Evolutionary conservation across 768 basidiomycete genomes (phyloP), one percentile per base, ranked within the genome.

Genomic region (Brasilioporus rufonigricans): DNA sequence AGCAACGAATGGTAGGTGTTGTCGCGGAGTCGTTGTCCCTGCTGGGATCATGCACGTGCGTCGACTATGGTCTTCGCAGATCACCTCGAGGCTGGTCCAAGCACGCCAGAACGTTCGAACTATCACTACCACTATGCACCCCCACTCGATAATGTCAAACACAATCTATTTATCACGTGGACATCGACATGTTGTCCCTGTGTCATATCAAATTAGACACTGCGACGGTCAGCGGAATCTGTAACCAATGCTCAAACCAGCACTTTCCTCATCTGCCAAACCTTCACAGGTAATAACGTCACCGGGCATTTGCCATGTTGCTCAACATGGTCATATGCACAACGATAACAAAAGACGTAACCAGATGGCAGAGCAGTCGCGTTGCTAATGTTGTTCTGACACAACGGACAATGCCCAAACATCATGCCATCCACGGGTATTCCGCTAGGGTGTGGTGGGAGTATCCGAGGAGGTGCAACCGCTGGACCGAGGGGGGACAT

Each of bases 271-370:
- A 97, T 70, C 69, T 94, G 88, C 84, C 91, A 93, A 57, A 81
- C 80, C 55, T 79, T 80, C 21, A 86, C 78, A 4, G 85, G 86
- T 50, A 91, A 71, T 46, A 94, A 80, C 52, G 94, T 96, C 61
- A 98, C 84, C 56, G 94, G 94, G 75, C 94, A 98, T 70, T 75
- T 81, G 38, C 86, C 85, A 55, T 86, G 75, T 66, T 82, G 83
- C 71, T 89, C 84, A 33, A 95, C 84, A 61, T 91, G 82, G 56
- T 88, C 86, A 75, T 89, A 86, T 52, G 88, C 89, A 74, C 95
- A 97, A 33, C 89, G 84, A 69, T 94, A 98, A 71, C 94, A 97
- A 63, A 92, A 95, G 19, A 96, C 91, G 76, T 95, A 98, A 49
- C 94, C 94, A 40, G 90, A 92, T 14, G 94, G 92, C 35, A 95